Conservation (phyloP, 805 yeast species). For the Ogataea dorogensis region DNA sequence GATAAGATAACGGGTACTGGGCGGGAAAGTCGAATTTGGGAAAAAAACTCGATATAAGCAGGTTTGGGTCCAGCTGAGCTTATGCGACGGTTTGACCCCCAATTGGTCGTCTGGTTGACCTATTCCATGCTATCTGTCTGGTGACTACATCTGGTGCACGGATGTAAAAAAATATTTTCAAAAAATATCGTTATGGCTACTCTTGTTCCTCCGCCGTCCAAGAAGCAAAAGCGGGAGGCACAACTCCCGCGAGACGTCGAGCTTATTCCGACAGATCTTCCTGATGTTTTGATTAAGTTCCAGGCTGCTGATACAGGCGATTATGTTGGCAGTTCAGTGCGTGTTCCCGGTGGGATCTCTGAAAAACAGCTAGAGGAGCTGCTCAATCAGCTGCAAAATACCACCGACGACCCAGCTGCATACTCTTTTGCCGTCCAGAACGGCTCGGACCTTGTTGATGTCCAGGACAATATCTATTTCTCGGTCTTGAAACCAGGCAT, state of each 20-base stretch:
- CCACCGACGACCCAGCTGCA: conserved; percentile 81
- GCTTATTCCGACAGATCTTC: conserved; percentile 72
- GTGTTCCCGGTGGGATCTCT: conserved; percentile 88
- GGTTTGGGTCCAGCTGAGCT: too few species aligned
- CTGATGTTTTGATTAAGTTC: conserved; percentile 83
- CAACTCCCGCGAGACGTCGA: conserved; percentile 77
- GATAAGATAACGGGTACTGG: conserved; percentile 1
- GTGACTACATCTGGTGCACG: conserved; percentile 7
- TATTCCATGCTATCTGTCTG: too few species aligned
- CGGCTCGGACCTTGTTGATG: conserved; percentile 60
- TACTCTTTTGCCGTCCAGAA: conserved; percentile 74
- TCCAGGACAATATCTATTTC: conserved; percentile 70
- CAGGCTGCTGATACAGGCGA: conserved; percentile 95
- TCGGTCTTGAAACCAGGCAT: conserved; percentile 84
- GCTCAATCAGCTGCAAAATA: conserved; percentile 72
- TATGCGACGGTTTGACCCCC: too few species aligned
- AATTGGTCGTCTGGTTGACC: too few species aligned
- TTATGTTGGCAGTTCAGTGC: conserved; percentile 72
- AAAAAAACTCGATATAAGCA: too few species aligned
- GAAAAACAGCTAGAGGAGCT: conserved; percentile 87
- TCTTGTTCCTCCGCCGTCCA: conserved; percentile 87
- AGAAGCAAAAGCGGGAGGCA: conserved; percentile 79
- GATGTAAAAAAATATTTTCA: conserved; percentile 7
- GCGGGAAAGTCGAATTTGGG: neutral
- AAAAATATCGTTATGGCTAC: conserved; percentile 74